Conservation (phyloP, 495 filamentous ascomycete species). For the Lasiosphaeria ovina region DNA sequence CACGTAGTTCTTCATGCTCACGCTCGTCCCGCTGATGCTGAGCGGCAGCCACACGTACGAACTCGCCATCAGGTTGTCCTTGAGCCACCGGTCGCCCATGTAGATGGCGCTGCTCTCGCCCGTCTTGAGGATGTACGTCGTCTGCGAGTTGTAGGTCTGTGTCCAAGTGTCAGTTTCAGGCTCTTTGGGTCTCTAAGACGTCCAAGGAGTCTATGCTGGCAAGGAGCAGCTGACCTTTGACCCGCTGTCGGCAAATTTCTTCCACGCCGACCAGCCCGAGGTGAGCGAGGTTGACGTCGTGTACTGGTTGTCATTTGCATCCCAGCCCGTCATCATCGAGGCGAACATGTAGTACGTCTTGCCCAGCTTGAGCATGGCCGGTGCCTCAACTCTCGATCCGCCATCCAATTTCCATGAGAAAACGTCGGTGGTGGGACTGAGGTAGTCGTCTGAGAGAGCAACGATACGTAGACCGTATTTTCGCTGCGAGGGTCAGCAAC, state of each 20-base stretch:
- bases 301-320: conserved; percentile 61
- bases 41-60: conserved; percentile 69
- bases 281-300: conserved; percentile 38
- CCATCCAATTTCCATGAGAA: conserved; percentile 25
- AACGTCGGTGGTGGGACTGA: conserved; percentile 29
- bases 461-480: conserved; percentile 54
- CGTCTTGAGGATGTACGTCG: conserved; percentile 49
- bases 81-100: conserved; percentile 66
- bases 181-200: too few relatives aligned
- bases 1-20: conserved; percentile 48
- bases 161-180: conserved; percentile 41
- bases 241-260: conserved; percentile 54
- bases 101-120: conserved; percentile 50
- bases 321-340: conserved; percentile 44
- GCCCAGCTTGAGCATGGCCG: conserved; percentile 40
- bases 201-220: too few relatives aligned
- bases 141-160: conserved; percentile 54
- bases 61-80: conserved; percentile 54
- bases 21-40: conserved; percentile 53
- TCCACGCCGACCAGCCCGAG: conserved; percentile 57
- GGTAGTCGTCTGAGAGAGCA: conserved; percentile 47
- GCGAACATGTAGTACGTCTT: conserved; percentile 43
- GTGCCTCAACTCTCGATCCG: conserved; percentile 40
- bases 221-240: conserved; percentile 27
- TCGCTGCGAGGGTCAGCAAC: conserved; percentile 28